Evolutionary conservation across 2,329 filamentous ascomycete genomes (phyloP), one percentile per base, ranked within the genome.

Genomic region (Cladophialophora chaetospira): DNA sequence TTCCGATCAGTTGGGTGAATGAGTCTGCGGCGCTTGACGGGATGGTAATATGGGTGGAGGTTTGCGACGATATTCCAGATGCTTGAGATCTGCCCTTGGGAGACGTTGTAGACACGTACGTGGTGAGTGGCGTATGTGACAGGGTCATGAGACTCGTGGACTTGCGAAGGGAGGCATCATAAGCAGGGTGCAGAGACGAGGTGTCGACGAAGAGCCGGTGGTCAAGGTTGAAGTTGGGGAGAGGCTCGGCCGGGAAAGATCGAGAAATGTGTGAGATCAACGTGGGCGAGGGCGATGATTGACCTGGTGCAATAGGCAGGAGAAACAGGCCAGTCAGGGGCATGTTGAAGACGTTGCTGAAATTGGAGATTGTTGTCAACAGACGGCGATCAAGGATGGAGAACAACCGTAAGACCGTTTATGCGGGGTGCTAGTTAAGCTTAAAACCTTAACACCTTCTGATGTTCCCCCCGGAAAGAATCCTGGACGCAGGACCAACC

Each of bases 181-280:
- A 28, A 38, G 52, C 58, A 33, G 63, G 65, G 5, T 66, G 55
- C 13, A 66, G 56, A 13, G 63, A 66, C 6, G 65, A 63, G 4
- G 65, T 67, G 42, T 65, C 61, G 44, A 61, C 56, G 46, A 66
- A 66, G 6, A 65, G 61, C 5, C 62, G 60, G 35, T 67, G 58
- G 17, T 62, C 60, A 28, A 67, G 60, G 43, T 57, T 43, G 50
- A 58, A 67, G 5, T 57, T 35, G 6, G 59, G 55, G 5, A 66
- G 60, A n/a, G 60, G 52, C 53, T 61, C 47, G 38, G 62, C 53
- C 10, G 58, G 60, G 35, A 58, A 61, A 10, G 61, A 53, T 11
- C 61, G 58, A 25, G 65, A 62, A 25, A 67, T 58, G 49, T 67
- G 62, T 3, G 60, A 53, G 23, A 67, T 52, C 21, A 67, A 48